A percentile compares a stretch with the other conserved stretches of the same genome.
Conservation (phyloP, 1,284 basidiomycete genomes). For the Naganishia sp. region DNA sequence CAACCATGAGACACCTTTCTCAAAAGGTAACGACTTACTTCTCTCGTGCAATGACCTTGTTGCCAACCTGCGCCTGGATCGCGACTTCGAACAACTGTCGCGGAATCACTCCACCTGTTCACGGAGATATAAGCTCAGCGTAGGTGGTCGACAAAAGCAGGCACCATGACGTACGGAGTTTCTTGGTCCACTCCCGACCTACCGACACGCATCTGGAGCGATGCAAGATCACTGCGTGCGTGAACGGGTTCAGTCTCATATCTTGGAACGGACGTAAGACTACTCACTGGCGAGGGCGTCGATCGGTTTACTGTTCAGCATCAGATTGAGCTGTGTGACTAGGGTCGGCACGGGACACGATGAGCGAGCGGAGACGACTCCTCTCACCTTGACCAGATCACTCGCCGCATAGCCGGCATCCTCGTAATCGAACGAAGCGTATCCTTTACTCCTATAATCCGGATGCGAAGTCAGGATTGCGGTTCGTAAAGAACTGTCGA, state of each 20-base stretch:
- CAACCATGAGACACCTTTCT: too few relatives aligned
- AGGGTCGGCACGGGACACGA: background rate
- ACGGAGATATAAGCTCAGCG: background rate
- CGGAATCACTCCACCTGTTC: conserved; percentile 80
- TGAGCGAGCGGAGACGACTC: background rate
- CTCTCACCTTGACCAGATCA: conserved; percentile 72
- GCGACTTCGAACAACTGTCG: conserved; percentile 91
- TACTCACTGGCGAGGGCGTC: conserved; percentile 73
- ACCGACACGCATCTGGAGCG: conserved; percentile 66
- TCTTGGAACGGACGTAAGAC: too few relatives aligned
- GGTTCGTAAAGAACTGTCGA: background rate
- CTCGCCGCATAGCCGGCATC: conserved; percentile 80
- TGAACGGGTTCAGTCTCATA: background rate
- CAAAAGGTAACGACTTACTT: conserved; percentile 49
- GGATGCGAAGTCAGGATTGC: background rate
- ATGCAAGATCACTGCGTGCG: conserved; percentile 68
- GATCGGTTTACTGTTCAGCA: conserved; percentile 81
- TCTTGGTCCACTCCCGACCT: conserved; percentile 80
- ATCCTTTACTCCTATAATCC: conserved; percentile 72
- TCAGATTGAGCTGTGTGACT: conserved; percentile 71
- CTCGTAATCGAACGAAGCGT: conserved; percentile 92
- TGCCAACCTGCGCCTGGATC: conserved; percentile 76
- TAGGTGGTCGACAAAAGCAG: too few relatives aligned
- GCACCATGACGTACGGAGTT: conserved; percentile 66
- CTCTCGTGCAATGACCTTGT: conserved; percentile 84